Base-by-base conservation (phyloP, 805 yeast species). In the Yamadazyma akitaensis region DNA sequence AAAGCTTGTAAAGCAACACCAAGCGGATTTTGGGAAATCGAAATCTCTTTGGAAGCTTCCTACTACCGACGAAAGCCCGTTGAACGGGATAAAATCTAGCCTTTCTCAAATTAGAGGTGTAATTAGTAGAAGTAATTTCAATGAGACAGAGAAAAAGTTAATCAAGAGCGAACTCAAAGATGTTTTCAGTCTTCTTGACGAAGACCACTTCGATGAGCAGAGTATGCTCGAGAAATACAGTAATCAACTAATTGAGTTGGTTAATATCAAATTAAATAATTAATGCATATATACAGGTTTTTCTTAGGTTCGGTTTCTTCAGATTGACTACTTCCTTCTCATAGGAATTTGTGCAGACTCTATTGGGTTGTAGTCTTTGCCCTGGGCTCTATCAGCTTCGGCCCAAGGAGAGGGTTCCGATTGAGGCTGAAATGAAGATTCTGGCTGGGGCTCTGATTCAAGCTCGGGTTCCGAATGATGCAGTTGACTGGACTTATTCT, bases 341-440 rank as follows among this genome's bases (percentile, higher is more conserved):
- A 77, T 75, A 47, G 65, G 68, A 21, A 75, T 62, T 0, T 58
- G 47, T 3, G 79, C 70, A 2, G 68, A 40, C 40, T 66, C 62
- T 17, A 73, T 70, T 10, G 77, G 76, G 43, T 65, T 50, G 17
- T 49, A 43, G 13, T 60, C 57, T 40, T 42, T 43, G 16, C 32
- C 33, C 17, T 42, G 45, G 12, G 62, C 42, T 35, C 49, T 53
- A 34, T 67, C 68, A 6, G 73, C 72, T 35, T 60, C 55, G 43
- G 64, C 62, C 74, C 74, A 69, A 2, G 73, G 73, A 46, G 66
- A 60, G 3, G 36, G 33, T 11, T 28, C 32, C 3, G 32, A 11
- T 9, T 28, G 32, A 5, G 12, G 32, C 10, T 26, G 37, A 3
- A 13, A 28, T n/a, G 28, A 17, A 11, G n/a, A 11, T n/a, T 33